phyloP scores from a whole-genome alignment of 129 eudicot species.

The Heracleum sosnowskyi region DNA sequence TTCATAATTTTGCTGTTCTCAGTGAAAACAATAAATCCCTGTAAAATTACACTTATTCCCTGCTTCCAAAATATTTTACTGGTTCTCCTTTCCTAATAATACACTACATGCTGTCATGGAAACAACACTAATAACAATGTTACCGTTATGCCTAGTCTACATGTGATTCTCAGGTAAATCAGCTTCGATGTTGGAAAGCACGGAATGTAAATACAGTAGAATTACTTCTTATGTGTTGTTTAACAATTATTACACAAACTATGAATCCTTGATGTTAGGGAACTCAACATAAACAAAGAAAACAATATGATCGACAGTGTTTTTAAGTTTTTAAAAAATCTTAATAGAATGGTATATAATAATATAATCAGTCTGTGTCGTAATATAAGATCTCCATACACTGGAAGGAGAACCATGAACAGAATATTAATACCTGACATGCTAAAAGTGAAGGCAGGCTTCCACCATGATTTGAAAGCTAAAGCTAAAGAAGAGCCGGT shows the following conservation, averaged over 20 bases:
- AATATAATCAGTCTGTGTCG: not conserved
- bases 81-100: not conserved
- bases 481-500: slow-evolving; percentile 69
- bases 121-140: not conserved
- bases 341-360: not conserved
- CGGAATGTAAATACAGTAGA: not conserved
- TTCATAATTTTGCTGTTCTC: not conserved
- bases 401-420: not conserved
- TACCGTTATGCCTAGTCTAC: not conserved
- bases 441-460: slow-evolving; percentile 86
- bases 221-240: not conserved
- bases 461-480: slow-evolving; percentile 98
- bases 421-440: slow-evolving; percentile 51
- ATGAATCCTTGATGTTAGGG: not conserved
- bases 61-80: not conserved
- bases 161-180: not conserved
- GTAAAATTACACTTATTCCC: not conserved
- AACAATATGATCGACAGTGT: not conserved
- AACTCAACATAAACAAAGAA: not conserved
- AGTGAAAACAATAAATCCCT: not conserved
- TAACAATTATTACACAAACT: not conserved
- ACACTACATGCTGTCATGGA: not conserved
- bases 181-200: not conserved
- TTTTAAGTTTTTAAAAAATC: no score
- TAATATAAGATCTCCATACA: not conserved